These are phyloP conservation scores for Sporothrix variecibatus DNA, from an alignment of 2,329 filamentous ascomycete species.

Conservation along the genomic window DNA sequence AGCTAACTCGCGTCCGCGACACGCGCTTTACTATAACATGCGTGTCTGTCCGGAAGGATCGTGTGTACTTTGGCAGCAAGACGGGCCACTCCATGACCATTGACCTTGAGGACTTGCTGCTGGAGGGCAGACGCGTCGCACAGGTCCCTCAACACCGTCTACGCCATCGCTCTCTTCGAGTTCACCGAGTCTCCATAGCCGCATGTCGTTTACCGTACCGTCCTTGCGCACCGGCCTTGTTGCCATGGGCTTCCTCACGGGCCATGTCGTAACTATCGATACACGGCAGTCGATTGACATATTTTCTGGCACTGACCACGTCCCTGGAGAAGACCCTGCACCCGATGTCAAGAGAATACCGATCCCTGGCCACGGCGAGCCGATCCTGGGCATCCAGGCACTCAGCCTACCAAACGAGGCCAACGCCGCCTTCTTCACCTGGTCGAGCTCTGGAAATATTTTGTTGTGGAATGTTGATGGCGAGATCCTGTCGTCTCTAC, in stretches of 20 bases:
- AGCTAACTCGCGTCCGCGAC: conserved; percentile 65
- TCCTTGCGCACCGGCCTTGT: conserved; percentile 52
- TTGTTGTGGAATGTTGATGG: conserved; percentile 82
- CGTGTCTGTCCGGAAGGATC: conserved; percentile 60
- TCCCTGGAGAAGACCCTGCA: conserved; percentile 45
- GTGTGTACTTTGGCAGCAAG: conserved; percentile 69
- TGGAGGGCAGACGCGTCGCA: conserved; percentile 21
- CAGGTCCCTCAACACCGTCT: conserved; percentile 35
- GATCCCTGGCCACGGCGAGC: conserved; percentile 64
- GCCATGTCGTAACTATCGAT: conserved; percentile 74
- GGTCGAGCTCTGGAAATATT: conserved; percentile 78
- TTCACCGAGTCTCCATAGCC: conserved; percentile 6
- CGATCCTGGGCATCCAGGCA: conserved; percentile 72
- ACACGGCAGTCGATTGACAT: conserved; percentile 74
- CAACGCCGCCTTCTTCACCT: conserved; percentile 79
- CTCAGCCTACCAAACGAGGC: conserved; percentile 61
- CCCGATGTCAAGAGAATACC: conserved; percentile 49
- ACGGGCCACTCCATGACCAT: conserved; percentile 60
- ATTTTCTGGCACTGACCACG: conserved; percentile 49
- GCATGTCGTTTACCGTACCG: conserved; percentile 39
- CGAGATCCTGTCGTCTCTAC: conserved; percentile 62
- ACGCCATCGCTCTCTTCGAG: conserved; percentile 34
- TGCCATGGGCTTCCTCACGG: conserved; percentile 68
- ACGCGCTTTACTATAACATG: conserved; percentile 70
- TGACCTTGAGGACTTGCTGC: conserved; percentile 51